Percentiles rank a stretch among this genome's conserved stretches.
Conservation (phyloP, 495 filamentous ascomycete genomes). For the Lasiosphaeria hispida region DNA sequence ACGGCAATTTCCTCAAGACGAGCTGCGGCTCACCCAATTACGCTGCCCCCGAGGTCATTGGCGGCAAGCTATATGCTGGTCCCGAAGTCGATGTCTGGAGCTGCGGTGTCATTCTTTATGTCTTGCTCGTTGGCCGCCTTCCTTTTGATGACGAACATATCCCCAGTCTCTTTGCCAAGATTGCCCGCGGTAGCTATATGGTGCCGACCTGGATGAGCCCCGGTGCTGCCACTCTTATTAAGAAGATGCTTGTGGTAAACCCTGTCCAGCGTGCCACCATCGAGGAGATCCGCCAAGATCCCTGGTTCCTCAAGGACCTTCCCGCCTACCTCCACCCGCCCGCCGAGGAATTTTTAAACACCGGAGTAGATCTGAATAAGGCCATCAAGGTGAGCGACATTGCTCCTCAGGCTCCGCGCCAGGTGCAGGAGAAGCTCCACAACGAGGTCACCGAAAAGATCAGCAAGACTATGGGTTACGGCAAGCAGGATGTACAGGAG, state of each 20-base stretch:
- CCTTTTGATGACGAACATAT: slow-evolving; percentile 96
- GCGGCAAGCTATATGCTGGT: slow-evolving; percentile 94
- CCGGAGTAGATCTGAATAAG: slow-evolving; percentile 86
- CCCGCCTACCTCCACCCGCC: slow-evolving; percentile 82
- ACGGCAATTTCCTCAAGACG: slow-evolving; percentile 97
- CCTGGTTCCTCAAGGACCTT: slow-evolving; percentile 88
- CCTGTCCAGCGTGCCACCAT: slow-evolving; percentile 91
- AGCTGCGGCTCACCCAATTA: slow-evolving; percentile 98
- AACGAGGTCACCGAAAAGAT: slow-evolving; percentile 90
- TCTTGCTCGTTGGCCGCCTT: slow-evolving; percentile 83
- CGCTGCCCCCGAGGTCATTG: slow-evolving; percentile 95
- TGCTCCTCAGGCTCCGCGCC: slow-evolving; percentile 69
- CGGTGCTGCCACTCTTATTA: slow-evolving; percentile 81
- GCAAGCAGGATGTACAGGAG: slow-evolving; percentile 89
- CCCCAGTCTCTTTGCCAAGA: slow-evolving; percentile 44
- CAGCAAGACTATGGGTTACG: slow-evolving; percentile 96
- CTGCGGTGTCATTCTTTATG: slow-evolving; percentile 96
- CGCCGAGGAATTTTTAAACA: slow-evolving; percentile 89
- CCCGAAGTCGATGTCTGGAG: slow-evolving; percentile 99
- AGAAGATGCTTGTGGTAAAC: slow-evolving; percentile 92
- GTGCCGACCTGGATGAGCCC: slow-evolving; percentile 83
- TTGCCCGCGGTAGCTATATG: slow-evolving; percentile 69
- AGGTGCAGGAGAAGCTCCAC: slow-evolving; percentile 84
- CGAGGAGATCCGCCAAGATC: slow-evolving; percentile 87
- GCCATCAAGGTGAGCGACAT: slow-evolving; percentile 79